Evolutionary conservation across 331 rosid genomes (phyloP), one percentile per base, ranked within the genome.

Genomic region (Phaseolus coccineus): DNA sequence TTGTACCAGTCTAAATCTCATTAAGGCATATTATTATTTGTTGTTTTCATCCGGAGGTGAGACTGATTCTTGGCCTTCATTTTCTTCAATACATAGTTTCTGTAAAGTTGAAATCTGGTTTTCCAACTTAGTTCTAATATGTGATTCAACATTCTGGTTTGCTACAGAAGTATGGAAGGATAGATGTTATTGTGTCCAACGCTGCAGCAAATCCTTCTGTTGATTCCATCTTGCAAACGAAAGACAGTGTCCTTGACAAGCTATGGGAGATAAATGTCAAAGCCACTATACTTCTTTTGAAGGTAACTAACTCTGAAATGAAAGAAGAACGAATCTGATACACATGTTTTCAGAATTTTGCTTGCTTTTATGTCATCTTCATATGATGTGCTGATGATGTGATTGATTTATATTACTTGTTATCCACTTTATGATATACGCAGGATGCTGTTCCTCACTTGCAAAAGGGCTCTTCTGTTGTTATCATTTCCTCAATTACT

Each of bases 221-320:
- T 2, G 93, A 93, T 22, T 6, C 83, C 77, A 85, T 95, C 66
- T 82, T 95, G 89, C 83, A 79, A 73, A 87, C 93, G 40, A 24
- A 84, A 55, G 99, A 95, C 25, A 57, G 93, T 1, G 85, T 87
- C 65, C 97, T 95, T 40, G 98, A 93, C 92, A 95, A 95, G 86
- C 84, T 89, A 10, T 95, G 99, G 98, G 99, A 95, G 66, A 84
- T 93, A 71, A 95, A 95, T 85, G 99, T 95, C 88, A 95, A 95
- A 87, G 94, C 99, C 62, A 64, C 98, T 64, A 83, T 95, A 70
- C 96, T 93, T 77, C 89, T 95, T 84, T 85, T 93, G 8, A 79
- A 93, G 99, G 99, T 93, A 85, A 82, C 56, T 85, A 52, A 56
- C 27, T 28, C 22, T 16, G 40, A 68, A 72, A 75, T 37, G 22